These are phyloP conservation scores for Fusarium brachygibbosum DNA, from an alignment of 2,329 filamentous ascomycete species.

Conservation along the genomic window DNA sequence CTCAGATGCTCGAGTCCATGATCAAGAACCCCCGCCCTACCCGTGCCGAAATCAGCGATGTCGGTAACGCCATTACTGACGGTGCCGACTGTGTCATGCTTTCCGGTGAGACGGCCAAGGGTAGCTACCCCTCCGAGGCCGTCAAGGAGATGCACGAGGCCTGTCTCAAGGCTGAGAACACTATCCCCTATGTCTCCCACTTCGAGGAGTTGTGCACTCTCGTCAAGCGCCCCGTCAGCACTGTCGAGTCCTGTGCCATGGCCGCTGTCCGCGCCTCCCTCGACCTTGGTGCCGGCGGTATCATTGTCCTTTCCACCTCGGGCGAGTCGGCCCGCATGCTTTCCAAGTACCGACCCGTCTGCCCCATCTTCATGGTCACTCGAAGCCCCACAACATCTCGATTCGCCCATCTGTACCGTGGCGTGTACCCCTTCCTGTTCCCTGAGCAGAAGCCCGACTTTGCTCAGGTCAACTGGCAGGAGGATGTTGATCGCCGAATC, in stretches of 20 bases:
- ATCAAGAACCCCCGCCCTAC: constrained; percentile 99
- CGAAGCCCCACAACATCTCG: constrained; percentile 85
- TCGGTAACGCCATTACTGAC: constrained; percentile 97
- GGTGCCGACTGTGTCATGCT: constrained; percentile 99
- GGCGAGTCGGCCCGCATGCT: constrained; percentile 94
- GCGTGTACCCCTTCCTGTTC: constrained; percentile 98
- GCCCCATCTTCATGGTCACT: constrained; percentile 99
- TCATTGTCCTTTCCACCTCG: constrained; percentile 95
- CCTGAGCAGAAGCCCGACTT: constrained; percentile 95
- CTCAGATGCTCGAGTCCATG: constrained; percentile 99
- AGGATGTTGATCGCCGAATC: constrained; percentile 97
- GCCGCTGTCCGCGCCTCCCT: constrained; percentile 95
- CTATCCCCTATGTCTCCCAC: constrained; percentile 95
- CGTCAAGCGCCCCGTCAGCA: constrained; percentile 84
- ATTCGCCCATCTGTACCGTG: constrained; percentile 95
- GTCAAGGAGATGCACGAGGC: constrained; percentile 99
- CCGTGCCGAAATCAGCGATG: constrained; percentile 97
- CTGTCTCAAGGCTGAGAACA: constrained; percentile 95
- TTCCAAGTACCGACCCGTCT: constrained; percentile 98
- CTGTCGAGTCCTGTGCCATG: constrained; percentile 96
- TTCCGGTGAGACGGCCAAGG: constrained; percentile 99
- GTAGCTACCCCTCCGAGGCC: constrained; percentile 90
- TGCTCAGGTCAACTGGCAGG: constrained; percentile 92
- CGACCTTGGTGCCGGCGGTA: constrained; percentile 95
- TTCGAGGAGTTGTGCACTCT: constrained; percentile 95